A percentile compares a stretch with the other conserved stretches of the same genome.
Evolutionary conservation across 1,284 basidiomycete species (phyloP).

Genomic region (Irpex rosettiformis): DNA sequence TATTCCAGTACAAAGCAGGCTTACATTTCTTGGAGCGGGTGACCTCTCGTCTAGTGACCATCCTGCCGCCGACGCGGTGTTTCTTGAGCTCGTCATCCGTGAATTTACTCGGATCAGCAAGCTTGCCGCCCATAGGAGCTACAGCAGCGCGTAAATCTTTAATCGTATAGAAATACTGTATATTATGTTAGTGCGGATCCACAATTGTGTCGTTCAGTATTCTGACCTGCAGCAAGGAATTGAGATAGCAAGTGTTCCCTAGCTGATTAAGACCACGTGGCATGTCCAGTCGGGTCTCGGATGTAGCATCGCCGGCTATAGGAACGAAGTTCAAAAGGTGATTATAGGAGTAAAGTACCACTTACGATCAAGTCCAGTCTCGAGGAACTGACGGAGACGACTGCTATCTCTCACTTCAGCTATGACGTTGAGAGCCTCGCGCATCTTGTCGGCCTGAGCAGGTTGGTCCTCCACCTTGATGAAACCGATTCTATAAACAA

Average conservation of each 20-base stretch:
- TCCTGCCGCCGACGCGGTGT: slow-evolving; percentile 82
- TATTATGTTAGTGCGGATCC: slow-evolving; percentile 1
- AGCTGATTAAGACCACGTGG: slow-evolving; percentile 90
- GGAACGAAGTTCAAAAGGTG: slow-evolving; percentile 1
- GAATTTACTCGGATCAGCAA: slow-evolving; percentile 63
- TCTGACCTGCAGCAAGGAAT: slow-evolving; percentile 75
- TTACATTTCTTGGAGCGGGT: slow-evolving; percentile 80
- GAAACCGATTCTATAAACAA: slow-evolving; percentile 4
- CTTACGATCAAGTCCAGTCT: slow-evolving; percentile 72
- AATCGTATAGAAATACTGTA: slow-evolving; percentile 93
- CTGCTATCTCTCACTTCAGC: slow-evolving; percentile 71
- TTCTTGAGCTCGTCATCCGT: slow-evolving; percentile 77
- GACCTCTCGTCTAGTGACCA: slow-evolving; percentile 79
- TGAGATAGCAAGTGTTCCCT: slow-evolving; percentile 92
- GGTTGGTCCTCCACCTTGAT: slow-evolving; percentile 68
- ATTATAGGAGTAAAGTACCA: slow-evolving; percentile 17
- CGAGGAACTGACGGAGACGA: slow-evolving; percentile 63
- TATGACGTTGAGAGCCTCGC: slow-evolving; percentile 63
- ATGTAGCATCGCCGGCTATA: slow-evolving; percentile 61
- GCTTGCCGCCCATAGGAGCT: slow-evolving; percentile 52
- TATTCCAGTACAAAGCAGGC: slow-evolving; percentile 21
- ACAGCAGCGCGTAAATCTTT: slow-evolving; percentile 81
- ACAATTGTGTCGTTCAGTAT: neutral
- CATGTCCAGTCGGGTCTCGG: slow-evolving; percentile 55
- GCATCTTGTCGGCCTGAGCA: slow-evolving; percentile 58